Base-by-base conservation (phyloP, 257 asterid species). In the Hygrophila difformis region DNA sequence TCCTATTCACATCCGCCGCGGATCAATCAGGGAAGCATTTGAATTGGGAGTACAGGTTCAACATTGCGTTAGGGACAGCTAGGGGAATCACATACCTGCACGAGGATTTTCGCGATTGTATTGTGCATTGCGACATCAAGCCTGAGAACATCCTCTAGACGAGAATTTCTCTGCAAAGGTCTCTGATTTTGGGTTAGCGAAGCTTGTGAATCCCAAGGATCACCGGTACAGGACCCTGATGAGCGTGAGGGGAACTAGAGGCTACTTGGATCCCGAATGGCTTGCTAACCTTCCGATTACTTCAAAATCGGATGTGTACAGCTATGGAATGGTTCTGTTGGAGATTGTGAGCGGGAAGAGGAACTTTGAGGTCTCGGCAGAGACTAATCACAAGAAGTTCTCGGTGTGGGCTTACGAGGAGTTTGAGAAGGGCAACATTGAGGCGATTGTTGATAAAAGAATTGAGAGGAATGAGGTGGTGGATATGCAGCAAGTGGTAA, bases 261-360 rank as follows among this genome's bases (percentile, higher is more conserved):
- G 96, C 8, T 86, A 86, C 67, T 51, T 86, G 38, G 94, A 94
- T 44, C 96, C 96, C 0, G 94, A 82, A 57, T 86, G 96, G 94
- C 72, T 86, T 4, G 96, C 96, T 4, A 82, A 86, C 56, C 93
- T 86, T 35, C 94, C 94, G 12, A 75, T 79, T 51, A 82, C 92
- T 36, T 76, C 88, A 8, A 86, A 77, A 57, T 79, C 94, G 3
- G 94, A 86, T 18, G 68, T 86, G 12, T 86, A 74, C 39, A 77
- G 96, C 17, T 86, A 65, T 15, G 96, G 94, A 47, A 82, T 86
- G 96, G 96, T 85, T 8, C 44, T 85, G 53, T 42, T 85, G 51
- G 96, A 85, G 72, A 70, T 72, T 34, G 83, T 81, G 66, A 76
- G 96, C 54, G 94, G 96, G n/a, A 82, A 55, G 67, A 77, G 94